Evolutionary conservation across 768 basidiomycete genomes (phyloP).

Genomic region (Glaciozyma martinii): DNA sequence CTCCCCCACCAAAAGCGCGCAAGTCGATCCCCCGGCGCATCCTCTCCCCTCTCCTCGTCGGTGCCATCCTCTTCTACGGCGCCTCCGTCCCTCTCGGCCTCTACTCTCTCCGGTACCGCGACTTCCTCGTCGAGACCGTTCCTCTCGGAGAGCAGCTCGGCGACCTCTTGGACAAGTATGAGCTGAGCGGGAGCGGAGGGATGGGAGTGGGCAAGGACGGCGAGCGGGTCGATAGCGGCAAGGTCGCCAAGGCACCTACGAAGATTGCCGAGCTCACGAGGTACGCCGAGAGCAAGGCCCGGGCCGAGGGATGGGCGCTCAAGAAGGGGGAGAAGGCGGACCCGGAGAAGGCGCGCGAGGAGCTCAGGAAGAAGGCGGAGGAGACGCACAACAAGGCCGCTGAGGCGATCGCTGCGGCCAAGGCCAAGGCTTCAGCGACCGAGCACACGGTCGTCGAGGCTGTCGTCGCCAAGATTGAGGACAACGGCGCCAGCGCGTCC

Average conservation of each 20-base stretch:
- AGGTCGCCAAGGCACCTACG: slow-evolving; percentile 16
- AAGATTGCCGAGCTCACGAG: slow-evolving; percentile 31
- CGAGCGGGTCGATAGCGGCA: slow-evolving; percentile 24
- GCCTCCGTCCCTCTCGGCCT: slow-evolving; percentile 30
- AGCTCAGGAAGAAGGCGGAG: slow-evolving; percentile 20
- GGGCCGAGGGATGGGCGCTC: slow-evolving; percentile 31
- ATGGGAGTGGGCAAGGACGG: slow-evolving; percentile 6
- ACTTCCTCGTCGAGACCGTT: slow-evolving; percentile 71
- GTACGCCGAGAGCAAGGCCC: slow-evolving; percentile 37
- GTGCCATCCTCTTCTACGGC: slow-evolving; percentile 32
- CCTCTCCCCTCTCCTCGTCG: slow-evolving; percentile 25
- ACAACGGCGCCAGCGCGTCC: slow-evolving; percentile 37
- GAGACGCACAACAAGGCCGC: slow-evolving; percentile 34
- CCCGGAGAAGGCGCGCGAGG: slow-evolving; percentile 20
- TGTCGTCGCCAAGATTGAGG: slow-evolving; percentile 45
- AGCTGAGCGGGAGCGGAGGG: slow-evolving; percentile 38
- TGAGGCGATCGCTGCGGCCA: slow-evolving; percentile 31
- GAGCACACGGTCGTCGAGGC: slow-evolving; percentile 41
- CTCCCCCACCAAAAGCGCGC: background rate
- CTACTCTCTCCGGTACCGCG: slow-evolving; percentile 52
- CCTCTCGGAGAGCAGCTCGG: slow-evolving; percentile 69
- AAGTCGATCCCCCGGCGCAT: slow-evolving; percentile 31
- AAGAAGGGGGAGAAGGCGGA: slow-evolving; percentile 30
- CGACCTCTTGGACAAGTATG: slow-evolving; percentile 70
- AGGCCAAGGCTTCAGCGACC: slow-evolving; percentile 35